Conservation (phyloP, 345 rosid genomes). For the Ceriops decandra region DNA sequence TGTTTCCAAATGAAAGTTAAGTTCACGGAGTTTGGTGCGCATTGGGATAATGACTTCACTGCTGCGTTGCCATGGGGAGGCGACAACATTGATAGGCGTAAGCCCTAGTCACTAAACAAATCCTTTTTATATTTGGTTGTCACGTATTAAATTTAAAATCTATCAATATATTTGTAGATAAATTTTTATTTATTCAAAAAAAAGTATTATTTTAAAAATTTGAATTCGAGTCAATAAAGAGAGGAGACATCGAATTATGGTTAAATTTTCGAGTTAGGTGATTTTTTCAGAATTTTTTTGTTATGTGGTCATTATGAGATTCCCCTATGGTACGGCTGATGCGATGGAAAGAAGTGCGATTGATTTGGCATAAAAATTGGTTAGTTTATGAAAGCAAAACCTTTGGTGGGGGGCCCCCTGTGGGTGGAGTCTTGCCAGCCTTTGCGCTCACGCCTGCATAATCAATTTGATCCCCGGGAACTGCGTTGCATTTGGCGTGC, state of each 20-base stretch:
- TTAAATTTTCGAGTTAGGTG: too few species aligned
- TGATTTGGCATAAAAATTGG: neutral
- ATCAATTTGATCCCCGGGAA: constrained; percentile 42
- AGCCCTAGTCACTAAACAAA: constrained; percentile 13
- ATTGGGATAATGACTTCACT: constrained; percentile 31
- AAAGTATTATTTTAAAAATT: too few species aligned
- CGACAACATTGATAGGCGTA: constrained; percentile 51
- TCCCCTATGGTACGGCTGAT: neutral
- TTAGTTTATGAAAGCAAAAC: neutral
- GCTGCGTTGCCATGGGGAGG: constrained; percentile 24
- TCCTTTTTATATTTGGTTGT: neutral
- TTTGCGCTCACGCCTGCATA: constrained; percentile 45
- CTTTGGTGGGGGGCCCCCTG: neutral
- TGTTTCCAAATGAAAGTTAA: neutral
- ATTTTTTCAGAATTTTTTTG: neutral
- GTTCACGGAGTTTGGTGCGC: constrained; percentile 36
- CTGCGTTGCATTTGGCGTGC: constrained; percentile 32
- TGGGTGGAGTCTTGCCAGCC: constrained; percentile 41
- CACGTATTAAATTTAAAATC: too few species aligned
- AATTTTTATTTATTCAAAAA: too few species aligned
- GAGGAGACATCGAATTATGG: too few species aligned
- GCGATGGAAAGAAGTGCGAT: constrained; percentile 5
- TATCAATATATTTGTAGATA: too few species aligned
- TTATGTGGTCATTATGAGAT: constrained; percentile 3
- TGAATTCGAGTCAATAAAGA: too few species aligned